Evolutionary conservation across 179 eudicot genomes (phyloP), one percentile per base, ranked within the genome.

Genomic region (Camellia oleifera): DNA sequence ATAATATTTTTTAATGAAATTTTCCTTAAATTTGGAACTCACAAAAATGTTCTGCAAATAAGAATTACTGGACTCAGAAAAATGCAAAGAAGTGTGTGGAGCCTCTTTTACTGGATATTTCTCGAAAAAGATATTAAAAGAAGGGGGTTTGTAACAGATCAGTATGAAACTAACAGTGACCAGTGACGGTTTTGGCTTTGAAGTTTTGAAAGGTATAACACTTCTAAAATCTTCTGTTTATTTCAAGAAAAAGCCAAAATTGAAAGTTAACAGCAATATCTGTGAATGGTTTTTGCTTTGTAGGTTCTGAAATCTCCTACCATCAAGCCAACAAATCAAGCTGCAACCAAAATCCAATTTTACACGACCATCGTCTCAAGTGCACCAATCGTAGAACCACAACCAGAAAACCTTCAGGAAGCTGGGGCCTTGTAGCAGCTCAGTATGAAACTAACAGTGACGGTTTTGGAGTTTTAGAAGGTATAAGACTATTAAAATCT

Each of bases 171-270:
- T 50, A 85, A 48, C 70, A 81, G 74, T 4, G 83, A 86, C 23
- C 23, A 20, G 23, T 20, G 23, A 20, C 23, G 64, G 79, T 71
- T 70, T 57, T 32, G 74, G 72, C 71, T 69, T 86, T 6, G 90
- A 90, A 81, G 85, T 82, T 20, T 74, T 85, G 18, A 91, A 91
- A 78, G 92, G 94, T 73, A 79, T 80, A 61, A 75, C 61, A 72
- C 84, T 88, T 72, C 72, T 83, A 52, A 80, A 84, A 50, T 62
- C 81, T n/a, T 72, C 17, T 69, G 52, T 81, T 68, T 58, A 44
- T 82, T 83, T 65, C 81, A 77, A 70, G 20, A 23, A 18, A 58
- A 76, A 14, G 56, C 32, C 1, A 26, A 26, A 26, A 26, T 26
- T 26, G 32, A 26, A 26, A 26, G 32, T 26, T 26, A 1, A 26